Evolutionary conservation across 352 stramenopile species (phyloP), one percentile per base, ranked within the genome.

Genomic region (Phytophthora multivora): DNA sequence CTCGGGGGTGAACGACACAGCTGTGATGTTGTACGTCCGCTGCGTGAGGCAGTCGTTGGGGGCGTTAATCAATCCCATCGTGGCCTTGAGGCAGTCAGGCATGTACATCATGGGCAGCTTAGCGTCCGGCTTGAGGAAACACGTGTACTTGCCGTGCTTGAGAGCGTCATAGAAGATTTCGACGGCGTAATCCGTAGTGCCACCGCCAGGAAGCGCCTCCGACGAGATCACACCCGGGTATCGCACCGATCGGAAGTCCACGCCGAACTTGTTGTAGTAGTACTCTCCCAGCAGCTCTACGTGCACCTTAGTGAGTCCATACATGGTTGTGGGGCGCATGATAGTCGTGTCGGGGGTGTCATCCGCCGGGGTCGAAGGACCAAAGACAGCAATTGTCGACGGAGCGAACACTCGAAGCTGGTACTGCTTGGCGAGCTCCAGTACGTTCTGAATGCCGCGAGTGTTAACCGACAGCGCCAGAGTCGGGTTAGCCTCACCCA

Each of bases 101-200:
- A 98, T 98, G 88, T 98, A 97, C 88, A 98, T 97, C 90, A 98
- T 97, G 23, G 91, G 91, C 73, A 98, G 63, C 35, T 82, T 80
- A 12, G 90, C 86, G 48, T 96, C 73, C 10, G 76, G 72, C 43
- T 78, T 51, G 5, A 98, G 53, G 65, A 97, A 98, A 53, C 88
- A 97, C 53, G 80, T 95, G 79, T 97, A 98, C 59, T 85, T 88
- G 73, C 83, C 80, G 50, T 89, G 67, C 69, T 89, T 86, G 36
- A 97, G 75, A 33, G 91, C 91, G 33, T 97, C 86, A 66, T 97
- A 97, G 59, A 96, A 98, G 71, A 98, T 97, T 71, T 97, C 90
- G 23, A 98, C 90, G 18, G 91, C 91, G 75, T 97, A 98, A 66
- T 98, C 91, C 3, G 85, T 94, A 11, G 85, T 94, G 54, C 88